Percentiles rank a stretch among this genome's conserved stretches.
phyloP scores from a whole-genome alignment of 1,284 basidiomycete species.

The Marasmius sp. region DNA sequence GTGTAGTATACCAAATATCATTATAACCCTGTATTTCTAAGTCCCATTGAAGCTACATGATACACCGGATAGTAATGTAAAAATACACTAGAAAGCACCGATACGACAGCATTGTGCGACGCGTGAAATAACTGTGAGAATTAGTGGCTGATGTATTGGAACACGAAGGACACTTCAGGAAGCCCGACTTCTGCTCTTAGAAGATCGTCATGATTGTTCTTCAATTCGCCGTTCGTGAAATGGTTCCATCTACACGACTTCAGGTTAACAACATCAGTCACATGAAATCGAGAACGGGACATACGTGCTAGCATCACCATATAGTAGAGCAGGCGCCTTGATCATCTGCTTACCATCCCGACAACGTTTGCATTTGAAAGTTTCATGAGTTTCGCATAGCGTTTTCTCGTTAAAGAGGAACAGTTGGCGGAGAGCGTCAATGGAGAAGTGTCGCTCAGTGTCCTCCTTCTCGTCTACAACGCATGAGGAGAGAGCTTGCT shows the following conservation, averaged over 20 bases:
- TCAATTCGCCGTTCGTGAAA: conserved; percentile 85
- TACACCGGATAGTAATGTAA: not conserved
- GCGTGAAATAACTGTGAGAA: not conserved
- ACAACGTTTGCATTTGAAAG: conserved; percentile 97
- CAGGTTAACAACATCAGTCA: conserved; percentile 6
- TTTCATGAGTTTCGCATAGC: conserved; percentile 93
- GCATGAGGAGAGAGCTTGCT: conserved; percentile 95
- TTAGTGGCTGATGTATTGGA: conserved; percentile 87
- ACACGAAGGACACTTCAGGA: conserved; percentile 88
- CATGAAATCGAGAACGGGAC: conserved; percentile 32
- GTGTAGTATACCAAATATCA: not conserved
- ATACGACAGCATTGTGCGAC: not conserved
- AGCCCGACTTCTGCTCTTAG: conserved; percentile 86
- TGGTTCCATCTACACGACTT: conserved; percentile 86
- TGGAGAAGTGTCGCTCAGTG: conserved; percentile 92
- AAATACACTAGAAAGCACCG: not conserved
- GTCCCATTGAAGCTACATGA: conserved; percentile 4
- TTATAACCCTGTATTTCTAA: conserved; percentile 13
- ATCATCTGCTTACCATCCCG: conserved; percentile 82
- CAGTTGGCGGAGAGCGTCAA: conserved; percentile 86
- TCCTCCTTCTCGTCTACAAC: conserved; percentile 98
- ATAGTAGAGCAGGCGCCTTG: conserved; percentile 86
- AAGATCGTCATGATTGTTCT: conserved; percentile 94
- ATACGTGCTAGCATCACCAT: conserved; percentile 97
- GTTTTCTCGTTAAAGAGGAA: conserved; percentile 93